These are phyloP conservation scores for Aspergillus leporis DNA, from an alignment of 495 filamentous ascomycete genomes.

Conservation along the genomic window DNA sequence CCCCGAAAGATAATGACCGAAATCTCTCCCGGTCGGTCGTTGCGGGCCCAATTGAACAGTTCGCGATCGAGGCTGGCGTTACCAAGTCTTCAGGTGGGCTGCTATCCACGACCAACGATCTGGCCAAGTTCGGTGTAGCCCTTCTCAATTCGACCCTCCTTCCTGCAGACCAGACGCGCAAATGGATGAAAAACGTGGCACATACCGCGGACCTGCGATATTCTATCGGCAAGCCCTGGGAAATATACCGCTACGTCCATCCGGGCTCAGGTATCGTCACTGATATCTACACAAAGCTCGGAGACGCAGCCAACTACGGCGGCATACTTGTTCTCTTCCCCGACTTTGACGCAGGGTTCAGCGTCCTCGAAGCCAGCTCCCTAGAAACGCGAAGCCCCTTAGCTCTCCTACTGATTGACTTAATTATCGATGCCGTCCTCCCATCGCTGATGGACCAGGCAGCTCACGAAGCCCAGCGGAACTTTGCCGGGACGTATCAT, in stretches of 20 bases:
- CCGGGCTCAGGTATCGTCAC: slow-evolving; percentile 26
- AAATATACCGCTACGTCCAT: slow-evolving; percentile 40
- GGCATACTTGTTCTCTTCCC: slow-evolving; percentile 36
- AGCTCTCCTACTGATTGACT: slow-evolving; percentile 11
- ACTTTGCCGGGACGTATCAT: slow-evolving; percentile 15
- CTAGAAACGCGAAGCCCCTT: slow-evolving; percentile 3
- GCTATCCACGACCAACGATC: slow-evolving; percentile 32
- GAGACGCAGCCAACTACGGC: slow-evolving; percentile 41
- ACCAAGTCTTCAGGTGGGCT: slow-evolving; percentile 32
- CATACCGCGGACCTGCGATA: slow-evolving; percentile 48
- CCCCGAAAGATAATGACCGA: slow-evolving; percentile 21
- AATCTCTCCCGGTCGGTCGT: slow-evolving; percentile 17
- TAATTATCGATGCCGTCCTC: slow-evolving; percentile 12
- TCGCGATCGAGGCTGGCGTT: slow-evolving; percentile 32
- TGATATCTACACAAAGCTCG: slow-evolving; percentile 47
- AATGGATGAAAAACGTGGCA: slow-evolving; percentile 50
- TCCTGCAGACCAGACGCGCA: slow-evolving; percentile 35
- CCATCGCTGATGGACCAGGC: slow-evolving; percentile 16
- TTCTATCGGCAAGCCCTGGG: slow-evolving; percentile 47
- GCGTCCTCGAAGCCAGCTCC: slow-evolving; percentile 31
- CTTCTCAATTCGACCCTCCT: slow-evolving; percentile 51
- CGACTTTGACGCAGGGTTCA: slow-evolving; percentile 44
- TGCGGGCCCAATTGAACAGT: slow-evolving; percentile 30
- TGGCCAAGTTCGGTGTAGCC: slow-evolving; percentile 39
- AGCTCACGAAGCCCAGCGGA: slow-evolving; percentile 7